Conservation (phyloP, 23 red algal genomes). For the Pyropia haitanensis region DNA sequence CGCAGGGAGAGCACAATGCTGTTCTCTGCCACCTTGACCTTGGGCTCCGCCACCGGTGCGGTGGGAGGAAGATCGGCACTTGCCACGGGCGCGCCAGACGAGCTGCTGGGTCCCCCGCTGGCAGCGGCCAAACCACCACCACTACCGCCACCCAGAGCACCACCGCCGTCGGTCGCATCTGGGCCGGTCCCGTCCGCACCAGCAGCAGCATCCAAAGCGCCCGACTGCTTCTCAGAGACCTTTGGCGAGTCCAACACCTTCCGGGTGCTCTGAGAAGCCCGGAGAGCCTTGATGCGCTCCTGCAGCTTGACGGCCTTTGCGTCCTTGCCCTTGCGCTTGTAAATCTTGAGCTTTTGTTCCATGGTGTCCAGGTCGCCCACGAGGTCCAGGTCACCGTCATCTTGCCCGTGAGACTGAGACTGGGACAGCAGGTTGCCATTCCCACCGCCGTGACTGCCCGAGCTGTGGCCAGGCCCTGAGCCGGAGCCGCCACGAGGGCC, state of each 20-base stretch:
- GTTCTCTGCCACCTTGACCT: not conserved
- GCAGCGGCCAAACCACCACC: too few relatives aligned
- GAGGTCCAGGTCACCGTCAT: not conserved
- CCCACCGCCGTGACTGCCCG: not conserved
- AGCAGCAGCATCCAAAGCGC: too few relatives aligned
- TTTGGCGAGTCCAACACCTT: not conserved
- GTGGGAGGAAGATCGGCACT: too few relatives aligned
- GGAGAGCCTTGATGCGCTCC: not conserved
- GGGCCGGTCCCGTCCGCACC: too few relatives aligned
- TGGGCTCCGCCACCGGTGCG: too few relatives aligned
- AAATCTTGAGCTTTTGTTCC: conserved; percentile 18
- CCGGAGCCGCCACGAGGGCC: not conserved
- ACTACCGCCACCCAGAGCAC: too few relatives aligned
- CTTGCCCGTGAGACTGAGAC: not conserved
- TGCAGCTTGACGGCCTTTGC: conserved; percentile 9
- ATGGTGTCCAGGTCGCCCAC: conserved; percentile 1
- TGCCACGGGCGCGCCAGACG: too few relatives aligned
- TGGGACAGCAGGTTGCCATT: not conserved
- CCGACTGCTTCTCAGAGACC: too few relatives aligned
- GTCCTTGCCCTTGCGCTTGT: conserved; percentile 24
- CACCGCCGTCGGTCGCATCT: too few relatives aligned
- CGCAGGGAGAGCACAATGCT: not conserved
- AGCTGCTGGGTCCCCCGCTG: too few relatives aligned
- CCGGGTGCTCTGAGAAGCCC: too few relatives aligned
- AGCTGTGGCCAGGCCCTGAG: not conserved